A percentile compares a stretch with the other conserved stretches of the same genome.
These are phyloP conservation scores for Claviceps humidiphila DNA, from an alignment of 2,329 filamentous ascomycete species.

Conservation along the genomic window DNA sequence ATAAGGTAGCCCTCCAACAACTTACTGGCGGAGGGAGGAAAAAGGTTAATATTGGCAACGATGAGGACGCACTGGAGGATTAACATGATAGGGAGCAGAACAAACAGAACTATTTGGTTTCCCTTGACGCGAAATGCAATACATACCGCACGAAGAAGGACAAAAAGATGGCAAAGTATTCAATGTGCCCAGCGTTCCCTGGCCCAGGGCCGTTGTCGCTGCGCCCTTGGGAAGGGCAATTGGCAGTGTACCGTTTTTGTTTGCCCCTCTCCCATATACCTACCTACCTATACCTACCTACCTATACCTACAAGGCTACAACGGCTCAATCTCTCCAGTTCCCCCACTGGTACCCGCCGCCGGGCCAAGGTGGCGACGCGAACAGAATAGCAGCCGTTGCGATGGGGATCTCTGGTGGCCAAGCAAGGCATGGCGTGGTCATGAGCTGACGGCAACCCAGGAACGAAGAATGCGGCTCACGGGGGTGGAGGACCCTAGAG, in stretches of 20 bases:
- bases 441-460: slow-evolving; percentile 9
- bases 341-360: not conserved
- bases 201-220: slow-evolving; percentile 1
- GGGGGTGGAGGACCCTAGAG: slow-evolving; percentile 12
- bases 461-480: slow-evolving; percentile 17
- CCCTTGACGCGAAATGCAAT: not conserved
- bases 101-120: slow-evolving; percentile 10
- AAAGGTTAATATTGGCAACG: slow-evolving; percentile 75
- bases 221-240: slow-evolving; percentile 8
- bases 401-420: slow-evolving; percentile 1
- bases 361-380: not conserved
- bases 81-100: slow-evolving; percentile 10
- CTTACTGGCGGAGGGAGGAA: slow-evolving; percentile 72
- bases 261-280: not conserved
- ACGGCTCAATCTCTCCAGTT: not conserved
- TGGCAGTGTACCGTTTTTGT: not conserved
- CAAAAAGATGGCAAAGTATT: not conserved
- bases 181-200: slow-evolving; percentile 4
- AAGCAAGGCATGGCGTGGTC: slow-evolving; percentile 4
- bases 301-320: not conserved
- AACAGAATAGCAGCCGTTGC: not conserved
- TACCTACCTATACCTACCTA: not conserved
- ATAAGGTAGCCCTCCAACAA: slow-evolving; percentile 81
- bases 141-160: not conserved
- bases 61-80: slow-evolving; percentile 42